Evolutionary conservation across 1,284 basidiomycete genomes (phyloP).

Genomic region (Rhodotorula sp.): DNA sequence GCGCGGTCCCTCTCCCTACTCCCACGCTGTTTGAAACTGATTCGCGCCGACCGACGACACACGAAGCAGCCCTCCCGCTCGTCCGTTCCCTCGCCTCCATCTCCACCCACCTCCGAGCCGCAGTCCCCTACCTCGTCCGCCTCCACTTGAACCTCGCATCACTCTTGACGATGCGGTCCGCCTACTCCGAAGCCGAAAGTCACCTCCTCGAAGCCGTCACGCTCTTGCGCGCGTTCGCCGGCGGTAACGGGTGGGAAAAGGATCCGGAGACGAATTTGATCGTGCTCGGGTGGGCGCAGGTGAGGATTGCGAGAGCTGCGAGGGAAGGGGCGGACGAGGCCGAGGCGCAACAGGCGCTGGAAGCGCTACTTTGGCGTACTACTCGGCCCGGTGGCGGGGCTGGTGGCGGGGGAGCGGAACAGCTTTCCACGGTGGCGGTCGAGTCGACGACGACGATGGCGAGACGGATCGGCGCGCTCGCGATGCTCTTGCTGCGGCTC

Average conservation of each 20-base stretch:
- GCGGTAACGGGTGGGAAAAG: too few relatives aligned
- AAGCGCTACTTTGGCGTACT: background rate
- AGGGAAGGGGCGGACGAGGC: conserved; percentile 2
- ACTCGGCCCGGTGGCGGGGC: too few relatives aligned
- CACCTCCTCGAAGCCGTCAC: conserved; percentile 9
- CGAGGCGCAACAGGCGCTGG: conserved; percentile 10
- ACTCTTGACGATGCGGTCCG: conserved; percentile 25
- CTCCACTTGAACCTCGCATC: conserved; percentile 24
- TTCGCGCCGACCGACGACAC: background rate
- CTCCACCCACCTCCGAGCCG: background rate
- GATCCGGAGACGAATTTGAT: background rate
- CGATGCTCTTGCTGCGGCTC: conserved; percentile 12
- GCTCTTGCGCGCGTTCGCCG: background rate
- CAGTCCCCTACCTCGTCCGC: conserved; percentile 12
- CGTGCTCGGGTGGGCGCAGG: conserved; percentile 9
- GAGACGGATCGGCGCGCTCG: conserved; percentile 1
- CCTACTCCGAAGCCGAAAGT: background rate
- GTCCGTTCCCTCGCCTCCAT: background rate
- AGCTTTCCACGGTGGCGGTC: background rate
- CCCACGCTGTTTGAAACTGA: too few relatives aligned
- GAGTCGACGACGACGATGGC: background rate
- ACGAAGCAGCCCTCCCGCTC: conserved; percentile 4
- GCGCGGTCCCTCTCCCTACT: background rate
- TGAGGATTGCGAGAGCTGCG: conserved; percentile 1
- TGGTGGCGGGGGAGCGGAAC: too few relatives aligned